Evolutionary conservation across 306 rosid species (phyloP).

Genomic region (Corylus americana): DNA sequence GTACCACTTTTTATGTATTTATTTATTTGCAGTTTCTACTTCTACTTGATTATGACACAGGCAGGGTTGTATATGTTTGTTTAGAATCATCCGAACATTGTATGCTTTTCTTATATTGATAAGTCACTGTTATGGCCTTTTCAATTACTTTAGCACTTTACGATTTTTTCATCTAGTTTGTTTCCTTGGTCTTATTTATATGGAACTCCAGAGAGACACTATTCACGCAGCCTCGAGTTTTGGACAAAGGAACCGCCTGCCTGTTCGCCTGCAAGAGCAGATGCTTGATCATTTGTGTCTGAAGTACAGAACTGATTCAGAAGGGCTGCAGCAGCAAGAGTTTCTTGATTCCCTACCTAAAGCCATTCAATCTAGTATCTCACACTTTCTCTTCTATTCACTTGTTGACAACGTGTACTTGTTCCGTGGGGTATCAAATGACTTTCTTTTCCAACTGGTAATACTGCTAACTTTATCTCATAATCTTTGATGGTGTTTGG

Average conservation of each 20-base stretch:
- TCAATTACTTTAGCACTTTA: slow-evolving; percentile 1
- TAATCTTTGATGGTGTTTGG: not conserved
- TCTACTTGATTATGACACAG: not conserved
- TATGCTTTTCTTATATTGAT: not conserved
- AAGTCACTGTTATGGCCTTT: not conserved
- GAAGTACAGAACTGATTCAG: slow-evolving; percentile 74
- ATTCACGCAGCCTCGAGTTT: slow-evolving; percentile 67
- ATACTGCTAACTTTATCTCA: slow-evolving; percentile 1
- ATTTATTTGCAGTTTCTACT: not conserved
- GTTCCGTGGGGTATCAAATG: slow-evolving; percentile 68
- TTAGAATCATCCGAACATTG: not conserved
- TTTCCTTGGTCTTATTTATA: slow-evolving; percentile 13
- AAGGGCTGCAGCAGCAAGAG: slow-evolving; percentile 89
- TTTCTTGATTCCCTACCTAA: slow-evolving; percentile 74
- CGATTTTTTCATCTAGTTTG: not conserved
- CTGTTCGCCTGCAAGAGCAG: slow-evolving; percentile 69
- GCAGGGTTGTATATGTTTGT: not conserved
- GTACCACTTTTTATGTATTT: not conserved
- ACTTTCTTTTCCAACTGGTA: slow-evolving; percentile 87
- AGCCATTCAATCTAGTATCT: slow-evolving; percentile 73
- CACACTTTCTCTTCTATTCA: slow-evolving; percentile 60
- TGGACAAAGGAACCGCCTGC: slow-evolving; percentile 62
- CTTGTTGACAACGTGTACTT: slow-evolving; percentile 61
- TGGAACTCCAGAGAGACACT: slow-evolving; percentile 63
- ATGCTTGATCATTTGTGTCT: slow-evolving; percentile 77